These are phyloP conservation scores for Zymoseptoria passerinii DNA, from an alignment of 2,329 filamentous ascomycete genomes.

Conservation along the genomic window DNA sequence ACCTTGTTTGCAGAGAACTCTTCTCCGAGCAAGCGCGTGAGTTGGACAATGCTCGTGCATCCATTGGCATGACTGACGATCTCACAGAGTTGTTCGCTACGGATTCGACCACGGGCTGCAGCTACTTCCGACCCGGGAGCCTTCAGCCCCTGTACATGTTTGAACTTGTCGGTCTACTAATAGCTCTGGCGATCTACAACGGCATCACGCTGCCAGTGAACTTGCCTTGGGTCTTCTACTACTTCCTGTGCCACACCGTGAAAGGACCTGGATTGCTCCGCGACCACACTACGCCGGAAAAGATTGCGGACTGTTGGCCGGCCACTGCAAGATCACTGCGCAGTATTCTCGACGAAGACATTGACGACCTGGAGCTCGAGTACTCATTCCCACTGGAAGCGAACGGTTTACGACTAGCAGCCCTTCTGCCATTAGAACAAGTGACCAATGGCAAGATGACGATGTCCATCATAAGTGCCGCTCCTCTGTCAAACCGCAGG, in stretches of 20 bases:
- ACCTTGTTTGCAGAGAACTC: conserved; percentile 69
- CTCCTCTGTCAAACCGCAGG: background rate
- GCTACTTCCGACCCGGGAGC: conserved; percentile 80
- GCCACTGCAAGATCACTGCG: conserved; percentile 67
- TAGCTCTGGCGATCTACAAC: conserved; percentile 87
- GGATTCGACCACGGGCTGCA: conserved; percentile 66
- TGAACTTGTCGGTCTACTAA: conserved; percentile 77
- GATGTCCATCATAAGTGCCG: background rate
- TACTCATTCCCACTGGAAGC: conserved; percentile 73
- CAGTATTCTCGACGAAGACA: conserved; percentile 65
- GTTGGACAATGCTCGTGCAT: conserved; percentile 10
- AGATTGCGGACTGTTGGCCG: conserved; percentile 83
- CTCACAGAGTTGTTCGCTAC: conserved; percentile 62
- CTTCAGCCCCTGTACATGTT: conserved; percentile 82
- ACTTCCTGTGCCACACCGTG: conserved; percentile 47
- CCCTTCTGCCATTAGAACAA: conserved; percentile 21
- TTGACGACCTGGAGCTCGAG: conserved; percentile 69
- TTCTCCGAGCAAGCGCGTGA: conserved; percentile 66
- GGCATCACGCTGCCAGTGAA: conserved; percentile 84
- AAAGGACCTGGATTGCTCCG: background rate
- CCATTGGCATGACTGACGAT: conserved; percentile 1
- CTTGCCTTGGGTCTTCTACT: conserved; percentile 78
- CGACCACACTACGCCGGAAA: conserved; percentile 46
- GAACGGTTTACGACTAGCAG: conserved; percentile 45
- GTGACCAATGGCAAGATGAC: background rate